Conservation (phyloP, 192 early-diverging fungal genomes). For the Chytriomyces sp. region DNA sequence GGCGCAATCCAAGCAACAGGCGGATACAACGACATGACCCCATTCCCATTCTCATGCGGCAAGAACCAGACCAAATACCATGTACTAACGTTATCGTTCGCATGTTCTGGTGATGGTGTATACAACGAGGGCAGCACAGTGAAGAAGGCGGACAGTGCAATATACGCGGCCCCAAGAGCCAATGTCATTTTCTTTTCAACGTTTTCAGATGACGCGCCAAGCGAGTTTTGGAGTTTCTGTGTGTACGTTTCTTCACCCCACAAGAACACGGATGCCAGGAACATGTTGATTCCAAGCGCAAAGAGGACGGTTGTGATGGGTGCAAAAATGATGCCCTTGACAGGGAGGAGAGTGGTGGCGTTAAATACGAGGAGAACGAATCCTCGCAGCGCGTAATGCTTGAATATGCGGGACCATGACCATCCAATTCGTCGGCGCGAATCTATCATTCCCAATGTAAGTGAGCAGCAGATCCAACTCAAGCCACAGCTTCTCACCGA, state of each 20-base stretch:
- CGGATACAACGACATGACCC: constrained; percentile 42
- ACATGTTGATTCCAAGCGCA: constrained; percentile 47
- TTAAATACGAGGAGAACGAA: constrained; percentile 39
- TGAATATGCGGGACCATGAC: constrained; percentile 36
- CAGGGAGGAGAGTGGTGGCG: constrained; percentile 23
- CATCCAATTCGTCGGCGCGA: constrained; percentile 40
- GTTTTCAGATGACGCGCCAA: too few relatives aligned
- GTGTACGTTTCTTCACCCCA: too few relatives aligned
- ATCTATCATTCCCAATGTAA: neutral
- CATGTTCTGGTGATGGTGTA: constrained; percentile 26
- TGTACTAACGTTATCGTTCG: constrained; percentile 28
- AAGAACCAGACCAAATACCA: constrained; percentile 36
- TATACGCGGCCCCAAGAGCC: neutral
- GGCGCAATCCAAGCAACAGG: constrained; percentile 43
- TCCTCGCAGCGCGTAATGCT: constrained; percentile 47
- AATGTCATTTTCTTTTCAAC: neutral
- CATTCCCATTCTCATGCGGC: constrained; percentile 9
- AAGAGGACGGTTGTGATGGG: constrained; percentile 45
- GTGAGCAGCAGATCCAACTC: neutral
- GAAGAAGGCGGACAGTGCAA: constrained; percentile 24
- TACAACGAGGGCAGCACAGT: constrained; percentile 28
- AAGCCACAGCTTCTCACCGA: constrained; percentile 6
- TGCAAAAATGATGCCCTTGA: neutral
- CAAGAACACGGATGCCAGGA: constrained; percentile 42
- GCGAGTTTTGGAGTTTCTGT: too few relatives aligned